A percentile compares a stretch with the other conserved stretches of the same genome.
These are phyloP conservation scores for Heterobasidion annosum DNA, from an alignment of 1,284 basidiomycete genomes.

Conservation along the genomic window DNA sequence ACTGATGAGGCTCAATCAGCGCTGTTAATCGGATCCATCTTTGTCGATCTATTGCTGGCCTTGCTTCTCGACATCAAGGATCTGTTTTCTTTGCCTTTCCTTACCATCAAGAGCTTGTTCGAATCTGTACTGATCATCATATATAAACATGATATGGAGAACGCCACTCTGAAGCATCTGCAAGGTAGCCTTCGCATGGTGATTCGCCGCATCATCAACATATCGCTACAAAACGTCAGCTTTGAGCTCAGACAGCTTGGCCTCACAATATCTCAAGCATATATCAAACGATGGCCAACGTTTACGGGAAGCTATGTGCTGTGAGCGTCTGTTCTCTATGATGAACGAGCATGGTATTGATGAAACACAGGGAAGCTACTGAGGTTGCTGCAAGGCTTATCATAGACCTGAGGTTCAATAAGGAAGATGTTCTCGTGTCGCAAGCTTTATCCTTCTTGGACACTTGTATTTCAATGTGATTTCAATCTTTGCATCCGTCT, in stretches of 20 bases:
- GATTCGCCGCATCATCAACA: constrained; percentile 38
- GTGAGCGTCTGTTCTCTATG: constrained; percentile 23
- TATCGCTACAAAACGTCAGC: constrained; percentile 42
- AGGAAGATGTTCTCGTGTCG: constrained; percentile 47
- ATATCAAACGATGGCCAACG: constrained; percentile 48
- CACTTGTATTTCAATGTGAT: constrained; percentile 39
- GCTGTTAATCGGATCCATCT: constrained; percentile 49
- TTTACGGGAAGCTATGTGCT: constrained; percentile 43
- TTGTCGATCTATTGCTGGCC: constrained; percentile 49
- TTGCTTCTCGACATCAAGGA: constrained; percentile 37
- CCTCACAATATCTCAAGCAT: constrained; percentile 49
- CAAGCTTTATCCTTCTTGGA: constrained; percentile 50
- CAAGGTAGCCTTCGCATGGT: constrained; percentile 43
- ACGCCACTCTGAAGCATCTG: constrained; percentile 38
- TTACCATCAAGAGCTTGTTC: constrained; percentile 47
- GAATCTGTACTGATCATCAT: constrained; percentile 55
- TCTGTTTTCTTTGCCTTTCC: constrained; percentile 35
- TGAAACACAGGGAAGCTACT: constrained; percentile 30
- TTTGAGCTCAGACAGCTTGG: constrained; percentile 59
- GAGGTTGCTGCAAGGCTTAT: constrained; percentile 41
- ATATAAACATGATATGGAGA: constrained; percentile 63
- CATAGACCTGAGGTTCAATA: constrained; percentile 32
- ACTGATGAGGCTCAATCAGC: constrained; percentile 33
- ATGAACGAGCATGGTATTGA: constrained; percentile 1
- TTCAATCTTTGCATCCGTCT: not conserved